These are phyloP conservation scores for Cyberlindnera subsufficiens DNA, from an alignment of 805 yeast genomes.

Conservation along the genomic window DNA sequence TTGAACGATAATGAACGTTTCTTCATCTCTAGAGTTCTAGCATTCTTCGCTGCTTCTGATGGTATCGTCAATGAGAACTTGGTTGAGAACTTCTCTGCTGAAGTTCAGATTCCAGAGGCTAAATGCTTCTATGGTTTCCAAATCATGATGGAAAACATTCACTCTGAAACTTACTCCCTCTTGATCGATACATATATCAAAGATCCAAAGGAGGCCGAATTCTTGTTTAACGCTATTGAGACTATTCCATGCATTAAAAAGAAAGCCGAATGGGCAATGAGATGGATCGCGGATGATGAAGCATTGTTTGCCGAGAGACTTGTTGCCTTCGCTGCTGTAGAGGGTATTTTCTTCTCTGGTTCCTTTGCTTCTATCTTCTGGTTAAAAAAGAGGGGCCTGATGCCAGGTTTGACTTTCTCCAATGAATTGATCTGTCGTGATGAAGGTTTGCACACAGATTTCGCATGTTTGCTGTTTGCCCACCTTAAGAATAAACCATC, in stretches of 20 bases:
- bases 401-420: slow-evolving; percentile 98
- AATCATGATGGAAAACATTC: slow-evolving; percentile 99
- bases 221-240: slow-evolving; percentile 90
- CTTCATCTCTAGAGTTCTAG: slow-evolving; percentile 88
- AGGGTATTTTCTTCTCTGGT: slow-evolving; percentile 97
- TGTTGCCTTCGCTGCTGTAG: slow-evolving; percentile 98
- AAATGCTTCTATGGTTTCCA: slow-evolving; percentile 99
- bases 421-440: slow-evolving; percentile 97
- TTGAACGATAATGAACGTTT: slow-evolving; percentile 88
- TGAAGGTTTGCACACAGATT: slow-evolving; percentile 98
- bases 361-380: slow-evolving; percentile 98
- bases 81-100: slow-evolving; percentile 96
- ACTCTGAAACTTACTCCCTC: slow-evolving; percentile 93
- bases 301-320: slow-evolving; percentile 93
- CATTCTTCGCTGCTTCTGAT: slow-evolving; percentile 98
- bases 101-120: slow-evolving; percentile 96
- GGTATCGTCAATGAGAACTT: slow-evolving; percentile 97
- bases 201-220: slow-evolving; percentile 90
- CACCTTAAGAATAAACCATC: slow-evolving; percentile 89
- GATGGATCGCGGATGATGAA: slow-evolving; percentile 88
- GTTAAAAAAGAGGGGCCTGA: slow-evolving; percentile 97
- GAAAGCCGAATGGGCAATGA: slow-evolving; percentile 98
- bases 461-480: slow-evolving; percentile 91
- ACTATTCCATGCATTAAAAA: slow-evolving; percentile 93
- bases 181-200: slow-evolving; percentile 92